These are phyloP conservation scores for Acanthamoeba lenticulata DNA, from an alignment of 208 protist species.

Conservation along the genomic window DNA sequence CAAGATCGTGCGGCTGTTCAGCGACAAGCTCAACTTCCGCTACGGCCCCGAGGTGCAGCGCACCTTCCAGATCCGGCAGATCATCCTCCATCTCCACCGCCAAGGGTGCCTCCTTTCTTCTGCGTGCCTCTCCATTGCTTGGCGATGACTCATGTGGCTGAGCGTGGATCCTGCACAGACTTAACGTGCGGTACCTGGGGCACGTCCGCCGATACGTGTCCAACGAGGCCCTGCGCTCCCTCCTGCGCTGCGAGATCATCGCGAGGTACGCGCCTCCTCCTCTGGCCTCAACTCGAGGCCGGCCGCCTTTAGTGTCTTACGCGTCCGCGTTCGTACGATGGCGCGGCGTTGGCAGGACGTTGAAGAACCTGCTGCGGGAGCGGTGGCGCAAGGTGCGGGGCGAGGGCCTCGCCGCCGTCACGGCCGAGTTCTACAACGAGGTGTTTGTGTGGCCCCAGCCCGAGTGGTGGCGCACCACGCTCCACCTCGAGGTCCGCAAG, in stretches of 20 bases:
- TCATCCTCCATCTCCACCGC: constrained; percentile 31
- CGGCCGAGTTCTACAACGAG: constrained; percentile 21
- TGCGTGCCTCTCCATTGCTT: not conserved
- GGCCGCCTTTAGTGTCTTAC: no score
- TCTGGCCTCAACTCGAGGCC: no score
- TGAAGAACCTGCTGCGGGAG: constrained; percentile 43
- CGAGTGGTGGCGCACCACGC: constrained; percentile 24
- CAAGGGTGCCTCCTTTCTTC: not conserved
- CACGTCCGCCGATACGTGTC: not conserved
- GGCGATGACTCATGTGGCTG: no score
- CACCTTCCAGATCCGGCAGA: constrained; percentile 27
- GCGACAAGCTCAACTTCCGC: constrained; percentile 47
- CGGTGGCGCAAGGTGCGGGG: not conserved
- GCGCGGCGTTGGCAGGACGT: not conserved
- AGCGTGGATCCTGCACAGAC: no score
- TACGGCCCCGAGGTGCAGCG: constrained; percentile 7
- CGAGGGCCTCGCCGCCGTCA: not conserved
- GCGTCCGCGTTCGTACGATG: not conserved
- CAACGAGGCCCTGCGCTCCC: constrained; percentile 13
- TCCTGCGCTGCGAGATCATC: constrained; percentile 16
- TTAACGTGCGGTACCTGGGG: constrained; percentile 13
- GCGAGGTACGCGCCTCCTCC: not conserved
- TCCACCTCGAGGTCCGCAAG: not conserved
- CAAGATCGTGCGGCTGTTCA: constrained; percentile 22
- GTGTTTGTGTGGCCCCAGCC: not conserved